Conservation (phyloP, 768 basidiomycete species). For the Panellus pusillus region DNA sequence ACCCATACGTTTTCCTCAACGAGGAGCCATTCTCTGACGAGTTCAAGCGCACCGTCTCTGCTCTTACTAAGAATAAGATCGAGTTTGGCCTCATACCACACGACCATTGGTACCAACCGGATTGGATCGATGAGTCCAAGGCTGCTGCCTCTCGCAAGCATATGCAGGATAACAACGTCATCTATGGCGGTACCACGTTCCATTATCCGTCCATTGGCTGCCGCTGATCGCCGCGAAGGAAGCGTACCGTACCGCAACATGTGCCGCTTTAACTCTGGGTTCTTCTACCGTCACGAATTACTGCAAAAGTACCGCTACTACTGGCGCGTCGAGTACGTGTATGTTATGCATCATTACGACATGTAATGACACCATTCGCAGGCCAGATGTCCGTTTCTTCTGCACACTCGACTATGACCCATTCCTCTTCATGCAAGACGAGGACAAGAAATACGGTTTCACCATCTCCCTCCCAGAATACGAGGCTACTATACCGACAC, state of each 20-base stretch:
- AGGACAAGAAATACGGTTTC: constrained; percentile 58
- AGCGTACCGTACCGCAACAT: constrained; percentile 21
- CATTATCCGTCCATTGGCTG: constrained; percentile 14
- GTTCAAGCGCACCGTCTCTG: constrained; percentile 59
- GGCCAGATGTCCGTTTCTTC: constrained; percentile 56
- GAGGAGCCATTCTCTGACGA: constrained; percentile 75
- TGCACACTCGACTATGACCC: constrained; percentile 55
- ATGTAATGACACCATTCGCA: background rate
- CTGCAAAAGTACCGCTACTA: constrained; percentile 57
- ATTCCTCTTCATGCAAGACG: constrained; percentile 56
- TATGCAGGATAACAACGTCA: constrained; percentile 54
- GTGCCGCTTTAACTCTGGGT: constrained; percentile 25
- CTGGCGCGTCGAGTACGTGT: constrained; percentile 53
- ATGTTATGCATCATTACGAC: no score
- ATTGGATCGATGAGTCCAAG: constrained; percentile 72
- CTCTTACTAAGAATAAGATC: constrained; percentile 27
- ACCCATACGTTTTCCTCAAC: constrained; percentile 90
- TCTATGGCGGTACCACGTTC: constrained; percentile 39
- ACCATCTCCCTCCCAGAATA: constrained; percentile 58
- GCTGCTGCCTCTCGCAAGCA: constrained; percentile 56
- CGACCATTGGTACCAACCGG: constrained; percentile 76
- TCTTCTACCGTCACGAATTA: constrained; percentile 58
- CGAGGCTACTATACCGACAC: constrained; percentile 56
- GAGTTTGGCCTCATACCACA: constrained; percentile 67
- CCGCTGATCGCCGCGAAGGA: background rate